These are phyloP conservation scores for Hymenochaete sp. DNA, from an alignment of 1,284 basidiomycete species.

Conservation along the genomic window DNA sequence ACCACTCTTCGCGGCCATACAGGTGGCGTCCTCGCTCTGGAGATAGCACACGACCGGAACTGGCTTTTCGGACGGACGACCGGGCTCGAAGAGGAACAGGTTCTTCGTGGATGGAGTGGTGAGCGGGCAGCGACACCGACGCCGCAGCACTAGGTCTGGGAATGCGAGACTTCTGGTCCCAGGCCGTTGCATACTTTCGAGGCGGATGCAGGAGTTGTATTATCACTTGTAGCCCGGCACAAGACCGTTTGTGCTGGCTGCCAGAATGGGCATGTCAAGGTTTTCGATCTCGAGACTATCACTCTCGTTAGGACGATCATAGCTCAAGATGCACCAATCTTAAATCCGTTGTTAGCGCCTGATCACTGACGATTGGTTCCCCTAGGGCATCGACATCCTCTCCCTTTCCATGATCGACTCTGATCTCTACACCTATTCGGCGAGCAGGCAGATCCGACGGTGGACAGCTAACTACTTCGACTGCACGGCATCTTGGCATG, in stretches of 20 bases:
- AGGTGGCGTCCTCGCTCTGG: conserved; percentile 77
- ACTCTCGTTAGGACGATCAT: conserved; percentile 81
- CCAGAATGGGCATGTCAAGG: conserved; percentile 88
- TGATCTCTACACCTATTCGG: conserved; percentile 77
- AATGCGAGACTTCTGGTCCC: conserved; percentile 41
- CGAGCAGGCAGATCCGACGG: conserved; percentile 73
- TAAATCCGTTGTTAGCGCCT: too few relatives aligned
- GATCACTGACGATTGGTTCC: too few relatives aligned
- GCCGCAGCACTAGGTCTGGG: conserved; percentile 53
- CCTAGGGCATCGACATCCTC: conserved; percentile 72
- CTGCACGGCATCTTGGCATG: conserved; percentile 74
- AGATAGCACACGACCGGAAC: conserved; percentile 63
- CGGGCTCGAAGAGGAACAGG: conserved; percentile 53
- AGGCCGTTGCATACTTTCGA: conserved; percentile 52
- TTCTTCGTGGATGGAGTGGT: conserved; percentile 49
- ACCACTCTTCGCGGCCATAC: conserved; percentile 79
- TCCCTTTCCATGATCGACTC: conserved; percentile 67
- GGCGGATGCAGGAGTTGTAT: conserved; percentile 60
- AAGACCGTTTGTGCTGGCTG: conserved; percentile 87
- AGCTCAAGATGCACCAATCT: too few relatives aligned
- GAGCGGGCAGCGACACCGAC: conserved; percentile 19
- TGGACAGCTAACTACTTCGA: conserved; percentile 79
- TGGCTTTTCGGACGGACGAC: conserved; percentile 67
- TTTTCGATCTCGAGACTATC: conserved; percentile 87
- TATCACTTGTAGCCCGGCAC: conserved; percentile 69